phyloP scores from a whole-genome alignment of 257 asterid species.

The Gynochthodes officinalis region DNA sequence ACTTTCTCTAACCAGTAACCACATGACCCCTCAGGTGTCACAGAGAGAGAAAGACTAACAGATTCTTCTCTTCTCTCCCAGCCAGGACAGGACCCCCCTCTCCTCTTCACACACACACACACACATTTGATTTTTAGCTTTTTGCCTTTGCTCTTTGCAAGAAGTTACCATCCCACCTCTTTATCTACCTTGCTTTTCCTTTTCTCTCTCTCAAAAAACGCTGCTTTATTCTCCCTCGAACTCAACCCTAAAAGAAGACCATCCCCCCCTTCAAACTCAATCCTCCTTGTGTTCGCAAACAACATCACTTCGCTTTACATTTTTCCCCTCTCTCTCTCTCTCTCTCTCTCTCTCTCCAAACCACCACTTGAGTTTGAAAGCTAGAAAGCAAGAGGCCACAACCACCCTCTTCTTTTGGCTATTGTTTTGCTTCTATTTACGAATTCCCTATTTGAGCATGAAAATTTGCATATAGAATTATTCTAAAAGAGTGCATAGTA shows the following conservation, averaged over 20 bases:
- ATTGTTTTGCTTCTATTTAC: not conserved
- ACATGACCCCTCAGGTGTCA: conserved; percentile 53
- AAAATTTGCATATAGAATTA: conserved; percentile 6
- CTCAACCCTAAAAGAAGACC: conserved; percentile 41
- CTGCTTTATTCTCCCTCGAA: conserved; percentile 68
- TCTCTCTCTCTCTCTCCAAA: not conserved
- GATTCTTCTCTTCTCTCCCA: conserved; percentile 42
- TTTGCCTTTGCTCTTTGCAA: conserved; percentile 70
- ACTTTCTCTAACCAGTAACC: conserved; percentile 34
- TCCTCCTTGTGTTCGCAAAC: conserved; percentile 60
- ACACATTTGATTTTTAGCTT: conserved; percentile 36
- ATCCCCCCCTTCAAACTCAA: conserved; percentile 25
- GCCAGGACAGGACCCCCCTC: not conserved
- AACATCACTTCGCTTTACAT: conserved; percentile 35
- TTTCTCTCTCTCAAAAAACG: conserved; percentile 44
- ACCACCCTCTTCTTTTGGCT: not conserved
- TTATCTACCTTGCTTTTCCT: conserved; percentile 31
- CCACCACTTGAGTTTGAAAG: conserved; percentile 36
- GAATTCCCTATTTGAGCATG: conserved; percentile 14
- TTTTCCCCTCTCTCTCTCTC: not conserved
- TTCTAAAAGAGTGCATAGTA: not conserved
- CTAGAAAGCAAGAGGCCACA: conserved; percentile 7
- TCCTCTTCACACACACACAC: not conserved
- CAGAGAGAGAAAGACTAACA: conserved; percentile 15
- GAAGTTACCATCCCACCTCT: conserved; percentile 64